phyloP scores from a whole-genome alignment of 23 red algal species.

The Gracilariopsis chorda region DNA sequence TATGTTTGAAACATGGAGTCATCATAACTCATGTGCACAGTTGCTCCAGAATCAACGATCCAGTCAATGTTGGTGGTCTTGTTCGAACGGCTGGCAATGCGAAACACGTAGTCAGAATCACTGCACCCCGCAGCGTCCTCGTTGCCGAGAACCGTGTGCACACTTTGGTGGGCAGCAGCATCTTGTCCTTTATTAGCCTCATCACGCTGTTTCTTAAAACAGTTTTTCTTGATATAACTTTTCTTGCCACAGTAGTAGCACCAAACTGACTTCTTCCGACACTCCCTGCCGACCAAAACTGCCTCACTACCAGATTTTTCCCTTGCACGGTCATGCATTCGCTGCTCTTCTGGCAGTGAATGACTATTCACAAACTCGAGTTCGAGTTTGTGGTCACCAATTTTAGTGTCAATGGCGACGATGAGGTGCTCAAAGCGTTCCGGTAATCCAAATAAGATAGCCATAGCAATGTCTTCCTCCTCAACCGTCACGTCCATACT shows the following conservation, averaged over 20 bases:
- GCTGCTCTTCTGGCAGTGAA: too few relatives aligned
- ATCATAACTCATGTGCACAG: constrained; percentile 27
- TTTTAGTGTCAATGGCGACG: not conserved
- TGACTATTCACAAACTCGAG: too few relatives aligned
- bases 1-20: constrained; percentile 5
- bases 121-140: not conserved
- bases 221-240: constrained; percentile 11
- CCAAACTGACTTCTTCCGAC: not conserved
- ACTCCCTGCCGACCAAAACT: not conserved
- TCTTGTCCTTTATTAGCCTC: not conserved
- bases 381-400: not conserved
- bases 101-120: too few relatives aligned
- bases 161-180: not conserved
- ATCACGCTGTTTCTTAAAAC: not conserved
- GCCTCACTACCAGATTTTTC: too few relatives aligned
- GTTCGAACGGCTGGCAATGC: too few relatives aligned
- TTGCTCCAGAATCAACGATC: constrained; percentile 27
- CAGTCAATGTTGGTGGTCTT: not conserved
- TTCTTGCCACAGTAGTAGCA: constrained; percentile 28
- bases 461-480: constrained; percentile 19
- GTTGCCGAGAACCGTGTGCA: not conserved
- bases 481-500: not conserved
- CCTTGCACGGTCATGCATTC: too few relatives aligned
- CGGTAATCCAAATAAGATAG: not conserved
- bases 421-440: constrained; percentile 14